These are phyloP conservation scores for Dianthus caryophyllus DNA, from an alignment of 148 eudicot species.

Conservation along the genomic window DNA sequence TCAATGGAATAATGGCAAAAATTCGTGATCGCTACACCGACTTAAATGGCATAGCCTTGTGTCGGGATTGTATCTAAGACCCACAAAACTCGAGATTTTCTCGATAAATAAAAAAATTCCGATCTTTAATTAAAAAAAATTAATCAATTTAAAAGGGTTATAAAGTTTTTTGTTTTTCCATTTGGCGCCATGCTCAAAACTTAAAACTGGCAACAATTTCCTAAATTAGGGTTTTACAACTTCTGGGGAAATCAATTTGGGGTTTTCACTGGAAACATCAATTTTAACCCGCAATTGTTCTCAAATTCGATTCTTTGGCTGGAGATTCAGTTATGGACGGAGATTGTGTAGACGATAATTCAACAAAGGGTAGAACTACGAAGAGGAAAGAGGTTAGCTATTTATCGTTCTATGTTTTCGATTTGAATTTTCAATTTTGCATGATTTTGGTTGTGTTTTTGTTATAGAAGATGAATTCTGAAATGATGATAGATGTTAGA, in stretches of 20 bases:
- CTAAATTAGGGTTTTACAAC: slow-evolving; percentile 4
- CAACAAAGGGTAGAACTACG: slow-evolving; percentile 16
- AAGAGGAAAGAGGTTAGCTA: slow-evolving; percentile 28
- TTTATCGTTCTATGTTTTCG: neutral
- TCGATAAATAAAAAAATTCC: too few relatives aligned
- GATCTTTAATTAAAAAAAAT: too few relatives aligned
- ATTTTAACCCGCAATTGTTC: neutral
- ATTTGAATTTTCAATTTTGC: neutral
- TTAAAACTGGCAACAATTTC: too few relatives aligned
- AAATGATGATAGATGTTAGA: slow-evolving; percentile 46
- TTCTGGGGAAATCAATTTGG: neutral
- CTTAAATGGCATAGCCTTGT: too few relatives aligned
- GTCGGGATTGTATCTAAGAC: too few relatives aligned
- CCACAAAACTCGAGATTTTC: too few relatives aligned
- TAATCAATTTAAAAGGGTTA: too few relatives aligned
- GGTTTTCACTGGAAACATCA: neutral
- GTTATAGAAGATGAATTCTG: neutral
- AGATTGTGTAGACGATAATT: neutral
- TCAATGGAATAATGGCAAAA: too few relatives aligned
- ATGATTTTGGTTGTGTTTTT: neutral
- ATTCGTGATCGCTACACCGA: too few relatives aligned
- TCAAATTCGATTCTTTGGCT: neutral
- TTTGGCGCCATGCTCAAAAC: too few relatives aligned
- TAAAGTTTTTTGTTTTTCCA: too few relatives aligned
- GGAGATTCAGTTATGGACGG: slow-evolving; percentile 11